Base-by-base conservation (phyloP, 2,329 filamentous ascomycete genomes). In the Pseudopyrenochaeta lycopersici region DNA sequence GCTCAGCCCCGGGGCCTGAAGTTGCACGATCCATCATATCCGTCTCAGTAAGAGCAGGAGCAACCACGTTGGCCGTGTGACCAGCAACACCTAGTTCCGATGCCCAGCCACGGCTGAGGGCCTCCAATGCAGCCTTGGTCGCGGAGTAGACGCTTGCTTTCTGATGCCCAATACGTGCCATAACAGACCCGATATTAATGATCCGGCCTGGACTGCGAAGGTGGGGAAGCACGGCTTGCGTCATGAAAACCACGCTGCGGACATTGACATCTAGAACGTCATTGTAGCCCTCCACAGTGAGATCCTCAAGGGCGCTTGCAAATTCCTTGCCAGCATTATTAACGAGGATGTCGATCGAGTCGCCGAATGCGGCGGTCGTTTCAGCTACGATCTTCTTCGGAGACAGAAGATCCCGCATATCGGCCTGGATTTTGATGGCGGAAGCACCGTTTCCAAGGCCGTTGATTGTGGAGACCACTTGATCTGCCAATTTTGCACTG, bases 51-150 rank as follows among this genome's bases (percentile, higher is more conserved):
- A 86, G 85, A 0, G 86, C 86, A 0, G 85, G 85, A 18, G 81
- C 82, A 2, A 89, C 81, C 0, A 80, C 78, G 60, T 89, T 89
- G 21, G 86, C 85, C 0, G 85, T 88, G 52, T 84, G 84, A 0
- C 85, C 84, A 51, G 80, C 72, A 3, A 55, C 66, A 0, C 85
- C 85, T 9, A 88, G 73, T 70, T 89, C 86, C 0, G 78, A 77
- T 0, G 87, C 86, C 80, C 84, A 84, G 39, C 77, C 81, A 6
- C 85, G 76, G 9, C 86, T 88, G 48, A 88, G 68, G 0, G 80
- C 84, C 67, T 89, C 85, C 12, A 88, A 67, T 5, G 85, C 86
- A 0, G 83, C 84, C 65, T 88, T 88, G 4, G 80, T 83, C 0
- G 82, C 80, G 40, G 78, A 78, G 67, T 88, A 88, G 2, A 85